These are phyloP conservation scores for Oryza meyeriana DNA, from an alignment of 176 grass and related monocot genomes.

Conservation along the genomic window DNA sequence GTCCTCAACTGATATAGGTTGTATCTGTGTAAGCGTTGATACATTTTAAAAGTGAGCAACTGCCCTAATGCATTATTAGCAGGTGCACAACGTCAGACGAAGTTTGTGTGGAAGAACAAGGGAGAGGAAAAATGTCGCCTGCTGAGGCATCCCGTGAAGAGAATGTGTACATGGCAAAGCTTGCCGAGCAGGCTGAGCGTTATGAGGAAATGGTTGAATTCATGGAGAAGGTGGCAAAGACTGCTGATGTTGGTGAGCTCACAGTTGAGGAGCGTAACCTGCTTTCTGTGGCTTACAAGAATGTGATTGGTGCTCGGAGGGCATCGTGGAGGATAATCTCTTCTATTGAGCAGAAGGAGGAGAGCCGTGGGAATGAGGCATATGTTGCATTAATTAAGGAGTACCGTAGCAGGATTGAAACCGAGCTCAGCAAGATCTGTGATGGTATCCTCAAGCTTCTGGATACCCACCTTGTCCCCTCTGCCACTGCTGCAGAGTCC, in stretches of 20 bases:
- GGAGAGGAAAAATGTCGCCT: conserved; percentile 21
- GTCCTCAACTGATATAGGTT: background rate
- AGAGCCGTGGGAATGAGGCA: conserved; percentile 55
- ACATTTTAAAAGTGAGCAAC: background rate
- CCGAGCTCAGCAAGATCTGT: conserved; percentile 59
- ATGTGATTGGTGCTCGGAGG: conserved; percentile 54
- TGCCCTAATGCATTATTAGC: background rate
- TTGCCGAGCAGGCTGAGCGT: conserved; percentile 57
- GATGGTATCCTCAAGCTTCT: conserved; percentile 66
- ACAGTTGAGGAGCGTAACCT: conserved; percentile 64
- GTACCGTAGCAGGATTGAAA: conserved; percentile 54
- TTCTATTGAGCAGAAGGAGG: conserved; percentile 68
- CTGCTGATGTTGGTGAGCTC: conserved; percentile 41
- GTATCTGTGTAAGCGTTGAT: background rate
- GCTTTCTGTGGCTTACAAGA: conserved; percentile 60
- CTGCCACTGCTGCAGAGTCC: conserved; percentile 43
- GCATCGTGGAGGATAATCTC: conserved; percentile 63
- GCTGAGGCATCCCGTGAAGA: conserved; percentile 49
- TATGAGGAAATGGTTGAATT: conserved; percentile 64
- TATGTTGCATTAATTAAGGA: conserved; percentile 48
- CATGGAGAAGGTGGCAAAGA: conserved; percentile 66
- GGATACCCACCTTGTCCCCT: conserved; percentile 48
- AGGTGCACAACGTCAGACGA: conserved; percentile 1
- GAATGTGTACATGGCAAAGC: conserved; percentile 65
- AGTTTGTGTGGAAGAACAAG: background rate